Conservation (phyloP, 208 protist species). For the Leishmania martiniquensis region DNA sequence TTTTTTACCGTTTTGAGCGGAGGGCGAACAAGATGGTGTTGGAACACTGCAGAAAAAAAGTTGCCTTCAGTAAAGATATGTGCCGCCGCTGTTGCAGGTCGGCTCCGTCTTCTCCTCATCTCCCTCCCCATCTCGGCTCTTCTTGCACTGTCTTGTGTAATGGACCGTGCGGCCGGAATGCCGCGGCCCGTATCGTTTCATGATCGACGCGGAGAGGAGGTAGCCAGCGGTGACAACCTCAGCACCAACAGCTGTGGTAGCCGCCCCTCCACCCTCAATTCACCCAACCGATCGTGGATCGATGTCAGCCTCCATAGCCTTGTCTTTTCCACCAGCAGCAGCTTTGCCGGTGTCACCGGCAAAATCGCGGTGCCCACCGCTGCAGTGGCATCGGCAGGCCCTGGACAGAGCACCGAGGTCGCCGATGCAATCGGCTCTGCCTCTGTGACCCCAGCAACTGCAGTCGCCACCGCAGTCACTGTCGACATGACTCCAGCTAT, state of each 20-base stretch:
- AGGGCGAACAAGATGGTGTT: not conserved
- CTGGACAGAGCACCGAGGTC: not conserved
- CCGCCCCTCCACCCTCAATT: conserved; percentile 1
- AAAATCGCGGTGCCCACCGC: not conserved
- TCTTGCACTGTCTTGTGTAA: not conserved
- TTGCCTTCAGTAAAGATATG: not conserved
- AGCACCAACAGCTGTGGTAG: not conserved
- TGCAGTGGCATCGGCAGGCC: not conserved
- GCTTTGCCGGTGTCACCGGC: conserved; percentile 9
- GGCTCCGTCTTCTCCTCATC: not conserved
- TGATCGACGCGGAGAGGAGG: not conserved
- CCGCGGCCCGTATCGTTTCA: not conserved
- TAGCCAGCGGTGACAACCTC: not conserved
- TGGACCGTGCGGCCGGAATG: not conserved
- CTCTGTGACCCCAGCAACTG: not conserved
- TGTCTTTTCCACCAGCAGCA: conserved; percentile 15
- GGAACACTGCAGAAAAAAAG: not conserved
- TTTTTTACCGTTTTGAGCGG: no score
- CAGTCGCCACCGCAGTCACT: not conserved
- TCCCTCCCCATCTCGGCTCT: not conserved
- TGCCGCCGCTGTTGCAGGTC: not conserved
- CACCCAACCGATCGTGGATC: conserved; percentile 6
- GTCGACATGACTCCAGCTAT: conserved; percentile 19
- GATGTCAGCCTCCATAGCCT: conserved; percentile 9
- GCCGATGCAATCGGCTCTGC: not conserved